phyloP scores from a whole-genome alignment of 148 eudicot genomes.

The Rhododendron vialii region DNA sequence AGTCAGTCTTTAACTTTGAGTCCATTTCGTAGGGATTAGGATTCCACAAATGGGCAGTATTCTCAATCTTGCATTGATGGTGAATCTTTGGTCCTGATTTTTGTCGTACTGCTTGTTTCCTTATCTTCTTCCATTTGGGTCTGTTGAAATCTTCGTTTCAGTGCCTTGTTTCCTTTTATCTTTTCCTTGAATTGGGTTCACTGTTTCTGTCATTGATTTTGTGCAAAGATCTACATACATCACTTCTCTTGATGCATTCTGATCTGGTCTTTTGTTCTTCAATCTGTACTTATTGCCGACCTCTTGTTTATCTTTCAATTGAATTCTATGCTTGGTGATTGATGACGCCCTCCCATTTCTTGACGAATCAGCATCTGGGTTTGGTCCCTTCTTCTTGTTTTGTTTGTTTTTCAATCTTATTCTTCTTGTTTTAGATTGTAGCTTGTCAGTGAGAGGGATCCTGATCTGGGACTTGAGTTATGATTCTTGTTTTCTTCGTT shows the following conservation, averaged over 20 bases:
- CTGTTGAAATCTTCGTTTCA: background rate
- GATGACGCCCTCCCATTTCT: slow-evolving; percentile 5
- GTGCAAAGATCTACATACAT: background rate
- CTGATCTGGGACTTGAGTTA: background rate
- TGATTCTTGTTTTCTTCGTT: background rate
- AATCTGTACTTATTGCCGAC: background rate
- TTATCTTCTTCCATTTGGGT: background rate
- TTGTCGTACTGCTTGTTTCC: background rate
- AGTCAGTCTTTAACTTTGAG: slow-evolving; percentile 19
- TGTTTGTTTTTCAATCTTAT: background rate
- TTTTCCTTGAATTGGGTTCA: background rate
- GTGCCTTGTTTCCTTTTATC: background rate
- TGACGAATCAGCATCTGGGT: slow-evolving; percentile 15
- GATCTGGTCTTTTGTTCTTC: slow-evolving; percentile 1
- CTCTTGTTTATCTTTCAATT: background rate
- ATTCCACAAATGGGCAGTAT: slow-evolving; percentile 17
- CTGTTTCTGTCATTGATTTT: slow-evolving; percentile 1
- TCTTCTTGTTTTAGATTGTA: background rate
- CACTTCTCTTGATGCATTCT: background rate
- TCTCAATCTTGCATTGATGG: background rate
- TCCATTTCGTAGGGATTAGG: slow-evolving; percentile 37
- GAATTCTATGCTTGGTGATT: background rate
- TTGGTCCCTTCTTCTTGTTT: background rate
- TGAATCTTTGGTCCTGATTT: slow-evolving; percentile 15
- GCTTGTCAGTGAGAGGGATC: background rate